These are phyloP conservation scores for Sanguinoderma infundibulare DNA, from an alignment of 1,284 basidiomycete genomes.

Conservation along the genomic window DNA sequence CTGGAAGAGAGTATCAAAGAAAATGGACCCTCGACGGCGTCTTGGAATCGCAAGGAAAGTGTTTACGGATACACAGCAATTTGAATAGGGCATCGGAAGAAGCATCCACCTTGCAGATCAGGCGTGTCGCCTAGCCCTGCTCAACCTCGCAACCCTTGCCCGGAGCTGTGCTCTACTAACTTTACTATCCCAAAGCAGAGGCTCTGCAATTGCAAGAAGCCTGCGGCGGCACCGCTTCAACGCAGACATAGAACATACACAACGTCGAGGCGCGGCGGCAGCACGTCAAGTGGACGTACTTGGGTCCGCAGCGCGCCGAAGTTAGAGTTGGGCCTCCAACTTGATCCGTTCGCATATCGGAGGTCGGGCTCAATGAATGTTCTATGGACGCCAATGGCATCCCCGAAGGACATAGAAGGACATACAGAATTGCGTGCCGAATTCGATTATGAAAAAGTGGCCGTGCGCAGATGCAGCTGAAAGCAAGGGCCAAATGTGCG, in stretches of 20 bases:
- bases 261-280: background rate
- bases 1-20: background rate
- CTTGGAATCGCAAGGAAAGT: background rate
- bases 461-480: background rate
- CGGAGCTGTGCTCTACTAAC: background rate
- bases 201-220: background rate
- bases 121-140: background rate
- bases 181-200: background rate
- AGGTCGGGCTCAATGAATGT: background rate
- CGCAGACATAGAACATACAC: background rate
- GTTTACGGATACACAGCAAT: conserved; percentile 1
- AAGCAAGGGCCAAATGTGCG: background rate
- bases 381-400: background rate
- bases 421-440: background rate
- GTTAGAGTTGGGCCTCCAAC: too few species aligned
- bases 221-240: background rate
- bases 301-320: too few species aligned
- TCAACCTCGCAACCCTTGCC: background rate
- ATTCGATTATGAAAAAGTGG: background rate
- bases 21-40: background rate
- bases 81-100: background rate
- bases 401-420: background rate
- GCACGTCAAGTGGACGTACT: too few species aligned
- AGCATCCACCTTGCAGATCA: background rate
- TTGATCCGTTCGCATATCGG: background rate